Base-by-base conservation (phyloP, 2,329 filamentous ascomycete genomes). In the Cladosporium austrohemisphaericum region DNA sequence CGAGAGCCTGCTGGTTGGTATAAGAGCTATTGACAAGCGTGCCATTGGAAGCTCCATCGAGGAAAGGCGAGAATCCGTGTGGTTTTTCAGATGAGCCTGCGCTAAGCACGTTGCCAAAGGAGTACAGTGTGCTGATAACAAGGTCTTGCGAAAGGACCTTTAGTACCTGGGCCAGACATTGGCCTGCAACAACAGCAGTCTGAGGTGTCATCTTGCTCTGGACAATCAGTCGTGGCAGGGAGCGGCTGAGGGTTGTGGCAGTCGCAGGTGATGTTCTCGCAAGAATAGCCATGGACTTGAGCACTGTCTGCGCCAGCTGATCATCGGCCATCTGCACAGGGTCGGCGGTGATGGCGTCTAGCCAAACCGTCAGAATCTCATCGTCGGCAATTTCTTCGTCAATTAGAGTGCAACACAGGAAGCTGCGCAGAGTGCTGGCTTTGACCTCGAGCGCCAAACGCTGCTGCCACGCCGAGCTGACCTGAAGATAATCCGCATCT, bases 41-140 rank as follows among this genome's bases (percentile, higher is more conserved):
- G 8, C 54, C 47, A 5, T 46, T 47, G 8, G 48, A 28, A 67
- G 4, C 58, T 59, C 77, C 77, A 56, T 84, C 81, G 22, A 70
- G 53, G 7, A 68, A 63, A 4, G 69, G 63, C 25, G 74, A 73
- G 47, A 54, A 65, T 49, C 77, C 71, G 36, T 70, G 73, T 33
- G 74, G 71, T 54, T 75, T 75, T 23, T 81, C 78, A 26, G 70
- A 71, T 5, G 77, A 76, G 38, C 80, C 82, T 4, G 89, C 84
- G 59, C 90, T 96, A 11, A 98, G 76, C 3, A 95, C 86, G 64
- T 98, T 98, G 16, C 93, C 93, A n/a, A 98, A 77, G 0, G 90
- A 93, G 69, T 98, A 98, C 8, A 98, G 75, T 1, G 91, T 97
- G 4, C 91, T 95, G 57, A 98, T 97, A 28, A 95, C 80, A 28